Conservation (phyloP, 768 basidiomycete species). For the Clathrus columnatus region DNA sequence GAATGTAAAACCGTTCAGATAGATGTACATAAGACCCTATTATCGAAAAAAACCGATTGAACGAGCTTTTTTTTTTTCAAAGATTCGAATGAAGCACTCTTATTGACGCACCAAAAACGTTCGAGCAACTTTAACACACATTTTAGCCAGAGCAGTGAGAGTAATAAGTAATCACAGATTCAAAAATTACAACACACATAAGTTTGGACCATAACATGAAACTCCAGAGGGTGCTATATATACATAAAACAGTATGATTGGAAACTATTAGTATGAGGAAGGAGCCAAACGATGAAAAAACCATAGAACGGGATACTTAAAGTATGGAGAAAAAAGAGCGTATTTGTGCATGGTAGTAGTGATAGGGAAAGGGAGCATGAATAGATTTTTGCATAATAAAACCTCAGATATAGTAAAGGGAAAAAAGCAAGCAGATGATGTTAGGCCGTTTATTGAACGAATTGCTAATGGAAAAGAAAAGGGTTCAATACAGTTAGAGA, state of each 20-base stretch:
- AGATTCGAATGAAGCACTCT: too few relatives aligned
- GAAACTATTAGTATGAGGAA: not conserved
- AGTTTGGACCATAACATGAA: not conserved
- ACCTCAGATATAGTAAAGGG: not conserved
- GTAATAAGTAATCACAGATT: not conserved
- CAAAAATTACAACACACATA: not conserved
- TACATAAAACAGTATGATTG: not conserved
- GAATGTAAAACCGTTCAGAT: slow-evolving; percentile 58
- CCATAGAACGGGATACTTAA: not conserved
- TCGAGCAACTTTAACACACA: too few relatives aligned
- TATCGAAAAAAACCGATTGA: not conserved
- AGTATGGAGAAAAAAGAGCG: not conserved
- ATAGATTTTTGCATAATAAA: not conserved
- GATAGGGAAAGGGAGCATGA: not conserved
- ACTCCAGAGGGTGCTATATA: not conserved
- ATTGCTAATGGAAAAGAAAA: not conserved
- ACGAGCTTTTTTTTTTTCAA: too few relatives aligned
- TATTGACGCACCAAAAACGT: too few relatives aligned
- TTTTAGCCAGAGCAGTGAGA: too few relatives aligned
- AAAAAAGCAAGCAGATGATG: not conserved
- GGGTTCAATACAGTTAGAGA: not conserved
- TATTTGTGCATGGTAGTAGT: not conserved
- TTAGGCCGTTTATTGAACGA: not conserved
- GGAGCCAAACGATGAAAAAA: not conserved
- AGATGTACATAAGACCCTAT: slow-evolving; percentile 13